A percentile compares a stretch with the other conserved stretches of the same genome.
These are phyloP conservation scores for Nemania serpens DNA, from an alignment of 2,329 filamentous ascomycete genomes.

Conservation along the genomic window DNA sequence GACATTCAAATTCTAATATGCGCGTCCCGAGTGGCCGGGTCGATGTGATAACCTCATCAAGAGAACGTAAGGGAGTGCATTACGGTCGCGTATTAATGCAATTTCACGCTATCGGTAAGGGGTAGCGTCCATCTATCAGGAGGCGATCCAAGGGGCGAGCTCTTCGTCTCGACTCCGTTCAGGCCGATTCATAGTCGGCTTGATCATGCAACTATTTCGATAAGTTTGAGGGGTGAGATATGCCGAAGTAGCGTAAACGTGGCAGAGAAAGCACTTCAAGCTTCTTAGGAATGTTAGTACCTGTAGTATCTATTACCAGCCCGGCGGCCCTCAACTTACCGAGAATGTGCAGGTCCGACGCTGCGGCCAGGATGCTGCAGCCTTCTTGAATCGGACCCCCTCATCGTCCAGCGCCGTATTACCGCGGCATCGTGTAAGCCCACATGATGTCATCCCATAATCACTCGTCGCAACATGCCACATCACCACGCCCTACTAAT, in stretches of 20 bases:
- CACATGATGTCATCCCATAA: constrained; percentile 25
- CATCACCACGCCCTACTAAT: background rate
- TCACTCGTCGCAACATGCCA: background rate
- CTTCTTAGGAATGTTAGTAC: constrained; percentile 4
- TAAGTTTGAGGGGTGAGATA: background rate
- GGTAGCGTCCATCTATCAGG: background rate
- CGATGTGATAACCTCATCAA: background rate
- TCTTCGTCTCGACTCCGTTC: background rate
- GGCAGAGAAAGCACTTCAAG: background rate
- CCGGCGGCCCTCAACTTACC: constrained; percentile 14
- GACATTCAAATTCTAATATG: background rate
- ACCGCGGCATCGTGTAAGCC: constrained; percentile 1
- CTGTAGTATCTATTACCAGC: background rate
- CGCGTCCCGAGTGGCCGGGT: background rate
- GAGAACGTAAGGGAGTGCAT: background rate
- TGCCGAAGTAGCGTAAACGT: background rate
- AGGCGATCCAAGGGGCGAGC: background rate
- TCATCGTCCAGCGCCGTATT: background rate
- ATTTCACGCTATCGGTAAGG: background rate
- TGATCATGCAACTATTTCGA: background rate
- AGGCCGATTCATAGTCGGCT: background rate
- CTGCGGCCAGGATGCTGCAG: constrained; percentile 4
- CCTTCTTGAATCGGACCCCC: background rate
- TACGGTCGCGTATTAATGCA: too few relatives aligned
- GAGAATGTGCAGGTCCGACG: background rate